phyloP scores from a whole-genome alignment of 2,329 filamentous ascomycete species.

The Apiospora malaysiana region DNA sequence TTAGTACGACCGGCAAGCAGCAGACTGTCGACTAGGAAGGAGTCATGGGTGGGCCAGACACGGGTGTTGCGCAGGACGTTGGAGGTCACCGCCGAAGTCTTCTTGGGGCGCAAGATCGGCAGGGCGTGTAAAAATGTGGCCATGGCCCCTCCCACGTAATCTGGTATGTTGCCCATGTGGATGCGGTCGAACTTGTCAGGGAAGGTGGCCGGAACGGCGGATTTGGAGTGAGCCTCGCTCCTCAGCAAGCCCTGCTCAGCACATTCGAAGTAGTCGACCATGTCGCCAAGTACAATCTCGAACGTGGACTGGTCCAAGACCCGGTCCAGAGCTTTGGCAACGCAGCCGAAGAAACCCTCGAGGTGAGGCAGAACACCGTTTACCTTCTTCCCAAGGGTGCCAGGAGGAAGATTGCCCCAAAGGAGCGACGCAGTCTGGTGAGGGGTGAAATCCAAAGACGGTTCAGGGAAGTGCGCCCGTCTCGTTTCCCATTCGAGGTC shows the following conservation, averaged over 20 bases:
- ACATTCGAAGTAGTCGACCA: not conserved
- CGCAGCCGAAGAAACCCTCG: not conserved
- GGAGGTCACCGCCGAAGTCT: slow-evolving; percentile 1
- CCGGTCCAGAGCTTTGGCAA: not conserved
- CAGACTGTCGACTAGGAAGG: slow-evolving; percentile 1
- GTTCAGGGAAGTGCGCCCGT: not conserved
- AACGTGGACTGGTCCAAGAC: not conserved
- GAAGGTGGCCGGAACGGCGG: not conserved
- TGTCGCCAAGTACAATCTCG: not conserved
- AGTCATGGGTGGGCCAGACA: not conserved
- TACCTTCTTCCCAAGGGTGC: not conserved
- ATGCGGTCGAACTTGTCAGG: not conserved
- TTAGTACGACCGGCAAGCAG: not conserved
- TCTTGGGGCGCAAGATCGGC: not conserved
- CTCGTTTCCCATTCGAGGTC: slow-evolving; percentile 29
- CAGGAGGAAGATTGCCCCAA: not conserved
- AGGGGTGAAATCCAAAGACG: not conserved
- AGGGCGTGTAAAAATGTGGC: not conserved
- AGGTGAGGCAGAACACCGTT: not conserved
- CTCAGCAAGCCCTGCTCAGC: not conserved
- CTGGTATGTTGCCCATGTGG: slow-evolving; percentile 9
- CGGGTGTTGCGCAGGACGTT: not conserved
- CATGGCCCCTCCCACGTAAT: slow-evolving; percentile 4
- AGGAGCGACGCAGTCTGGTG: not conserved
- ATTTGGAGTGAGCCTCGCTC: not conserved